A percentile compares a stretch with the other conserved stretches of the same genome.
Conservation (phyloP, 1,284 basidiomycete species). For the Prillingera fragicola region DNA sequence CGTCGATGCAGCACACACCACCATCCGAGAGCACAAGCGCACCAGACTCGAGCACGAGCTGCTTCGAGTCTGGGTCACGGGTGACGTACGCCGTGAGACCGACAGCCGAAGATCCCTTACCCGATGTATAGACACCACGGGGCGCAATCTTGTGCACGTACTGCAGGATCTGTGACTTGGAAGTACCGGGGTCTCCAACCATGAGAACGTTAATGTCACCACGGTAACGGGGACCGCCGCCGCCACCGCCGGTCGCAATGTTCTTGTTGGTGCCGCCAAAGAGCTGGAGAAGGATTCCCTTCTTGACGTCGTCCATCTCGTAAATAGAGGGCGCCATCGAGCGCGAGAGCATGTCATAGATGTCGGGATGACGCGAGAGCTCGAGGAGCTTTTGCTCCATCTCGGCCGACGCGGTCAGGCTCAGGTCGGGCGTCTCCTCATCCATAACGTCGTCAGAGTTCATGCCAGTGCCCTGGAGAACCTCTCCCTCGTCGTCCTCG, state of each 20-base stretch:
- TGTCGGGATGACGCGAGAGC: conserved; percentile 68
- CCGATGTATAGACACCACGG: conserved; percentile 91
- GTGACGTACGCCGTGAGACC: conserved; percentile 98
- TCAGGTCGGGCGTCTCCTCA: conserved; percentile 52
- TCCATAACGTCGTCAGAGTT: conserved; percentile 36
- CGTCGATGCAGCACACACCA: conserved; percentile 98
- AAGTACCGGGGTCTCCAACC: conserved; percentile 96
- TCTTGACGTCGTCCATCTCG: conserved; percentile 99
- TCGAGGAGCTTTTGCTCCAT: conserved; percentile 60
- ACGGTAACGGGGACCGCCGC: conserved; percentile 88
- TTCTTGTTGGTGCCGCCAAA: conserved; percentile 98
- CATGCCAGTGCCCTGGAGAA: conserved; percentile 31
- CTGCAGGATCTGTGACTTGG: conserved; percentile 89
- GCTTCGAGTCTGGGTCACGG: conserved; percentile 94
- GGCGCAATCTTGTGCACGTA: conserved; percentile 99
- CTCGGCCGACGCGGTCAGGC: conserved; percentile 47
- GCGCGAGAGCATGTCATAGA: conserved; percentile 80
- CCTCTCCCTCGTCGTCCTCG: conserved; percentile 63
- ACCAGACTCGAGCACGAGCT: conserved; percentile 90
- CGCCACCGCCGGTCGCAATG: conserved; percentile 85
- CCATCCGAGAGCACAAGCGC: conserved; percentile 95
- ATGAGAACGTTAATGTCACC: conserved; percentile 97
- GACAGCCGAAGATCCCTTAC: conserved; percentile 96
- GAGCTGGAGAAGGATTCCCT: conserved; percentile 89
- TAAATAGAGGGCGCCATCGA: conserved; percentile 92